A percentile compares a stretch with the other conserved stretches of the same genome.
Evolutionary conservation across 2,329 filamentous ascomycete genomes (phyloP).

Genomic region (Salinomyces thailandicus): DNA sequence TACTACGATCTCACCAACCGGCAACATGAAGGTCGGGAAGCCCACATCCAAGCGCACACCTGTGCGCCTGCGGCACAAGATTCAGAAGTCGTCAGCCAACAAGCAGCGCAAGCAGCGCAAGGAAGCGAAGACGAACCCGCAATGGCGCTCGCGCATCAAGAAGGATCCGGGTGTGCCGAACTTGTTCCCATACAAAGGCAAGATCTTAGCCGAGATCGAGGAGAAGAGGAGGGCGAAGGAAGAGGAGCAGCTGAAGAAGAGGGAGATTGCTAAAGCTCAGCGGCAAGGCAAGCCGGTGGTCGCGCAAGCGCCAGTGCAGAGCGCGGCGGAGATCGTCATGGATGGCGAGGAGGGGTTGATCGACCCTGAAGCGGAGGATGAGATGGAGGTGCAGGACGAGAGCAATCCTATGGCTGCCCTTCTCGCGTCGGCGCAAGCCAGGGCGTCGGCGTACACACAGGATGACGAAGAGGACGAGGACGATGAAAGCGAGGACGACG

Average conservation of each 20-base stretch:
- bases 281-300: constrained; percentile 26
- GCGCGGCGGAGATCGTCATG: constrained; percentile 45
- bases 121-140: constrained; percentile 86
- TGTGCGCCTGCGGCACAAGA: constrained; percentile 86
- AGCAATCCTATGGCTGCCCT: constrained; percentile 89
- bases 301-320: constrained; percentile 30
- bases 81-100: constrained; percentile 78
- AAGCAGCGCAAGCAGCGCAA: constrained; percentile 90
- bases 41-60: constrained; percentile 89
- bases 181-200: constrained; percentile 95
- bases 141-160: constrained; percentile 92
- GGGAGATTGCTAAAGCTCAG: constrained; percentile 53
- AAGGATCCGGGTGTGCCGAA: constrained; percentile 98
- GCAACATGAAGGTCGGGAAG: constrained; percentile 41
- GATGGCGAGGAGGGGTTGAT: constrained; percentile 43
- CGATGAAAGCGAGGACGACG: constrained; percentile 38
- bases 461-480: constrained; percentile 44
- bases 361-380: constrained; percentile 28
- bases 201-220: constrained; percentile 87
- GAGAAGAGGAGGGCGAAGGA: constrained; percentile 70
- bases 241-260: constrained; percentile 62
- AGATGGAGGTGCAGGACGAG: constrained; percentile 47
- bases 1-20: too few species aligned
- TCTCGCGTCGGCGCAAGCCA: constrained; percentile 68
- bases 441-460: constrained; percentile 58